Percentiles rank a stretch among this genome's conserved stretches.
phyloP scores from a whole-genome alignment of 805 yeast species.

The Candida sakaeoensis region DNA sequence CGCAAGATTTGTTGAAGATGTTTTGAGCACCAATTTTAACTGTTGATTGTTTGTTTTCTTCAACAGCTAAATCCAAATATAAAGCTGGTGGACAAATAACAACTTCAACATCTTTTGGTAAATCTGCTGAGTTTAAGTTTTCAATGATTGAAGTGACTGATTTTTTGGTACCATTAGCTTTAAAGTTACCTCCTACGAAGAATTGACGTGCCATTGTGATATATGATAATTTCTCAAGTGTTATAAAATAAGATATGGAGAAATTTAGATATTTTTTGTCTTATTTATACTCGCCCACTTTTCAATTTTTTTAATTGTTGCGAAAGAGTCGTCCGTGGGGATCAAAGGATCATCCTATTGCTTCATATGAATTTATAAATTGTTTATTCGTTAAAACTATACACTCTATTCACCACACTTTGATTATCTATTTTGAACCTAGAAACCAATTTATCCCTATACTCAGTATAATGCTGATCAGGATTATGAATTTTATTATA shows the following conservation, averaged over 20 bases:
- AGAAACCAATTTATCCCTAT: conserved; percentile 10
- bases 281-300: neutral
- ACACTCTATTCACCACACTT: conserved; percentile 23
- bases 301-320: neutral
- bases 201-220: conserved; percentile 73
- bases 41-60: conserved; percentile 61
- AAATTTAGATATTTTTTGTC: neutral
- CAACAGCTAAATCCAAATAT: conserved; percentile 75
- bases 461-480: conserved; percentile 10
- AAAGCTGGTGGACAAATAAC: conserved; percentile 97
- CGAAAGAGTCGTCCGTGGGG: conserved; percentile 6
- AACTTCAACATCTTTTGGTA: conserved; percentile 81
- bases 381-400: conserved; percentile 6
- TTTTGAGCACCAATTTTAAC: conserved; percentile 90
- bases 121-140: conserved; percentile 71
- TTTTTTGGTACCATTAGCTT: conserved; percentile 92
- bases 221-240: no score
- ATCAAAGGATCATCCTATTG: conserved; percentile 4
- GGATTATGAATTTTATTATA: conserved; percentile 19
- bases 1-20: conserved; percentile 79
- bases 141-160: conserved; percentile 82
- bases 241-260: neutral
- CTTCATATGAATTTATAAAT: conserved; percentile 1
- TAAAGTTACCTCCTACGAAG: conserved; percentile 99
- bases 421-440: conserved; percentile 23